Evolutionary conservation across 495 filamentous ascomycete species (phyloP), one percentile per base, ranked within the genome.

Genomic region (Opeltia flavorubescens): DNA sequence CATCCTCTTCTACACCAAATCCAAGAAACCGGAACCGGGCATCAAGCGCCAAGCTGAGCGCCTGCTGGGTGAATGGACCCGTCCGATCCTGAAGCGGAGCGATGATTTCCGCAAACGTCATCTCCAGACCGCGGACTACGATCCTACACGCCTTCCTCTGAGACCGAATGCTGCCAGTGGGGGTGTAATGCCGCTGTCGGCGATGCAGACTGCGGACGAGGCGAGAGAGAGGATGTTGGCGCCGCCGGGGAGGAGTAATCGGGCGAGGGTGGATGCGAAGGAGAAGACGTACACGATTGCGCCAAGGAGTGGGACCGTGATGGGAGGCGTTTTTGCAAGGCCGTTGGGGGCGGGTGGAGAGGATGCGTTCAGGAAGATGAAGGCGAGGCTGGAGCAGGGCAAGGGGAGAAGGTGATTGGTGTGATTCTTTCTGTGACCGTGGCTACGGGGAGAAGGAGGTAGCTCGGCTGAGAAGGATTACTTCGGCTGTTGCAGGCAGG

Each of bases 1-100:
- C 25, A 79, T 94, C 25, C 74, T 91, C 44, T 96, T 94, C 69
- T 99, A 99, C 66, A 95, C 86, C 30, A 87, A 89, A 64, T 89
- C 83, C 72, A 89, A 86, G 69, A 79, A 81, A 36, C 83, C 86
- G 5, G 82, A 95, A 64, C 65, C 76, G 5, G 70, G 70, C 44
- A 95, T 99, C 72, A 95, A 95, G 70, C 84, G 89, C 42, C 80
- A 83, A 59, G 93, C 93, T 1, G 88, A 96, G 68, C 77, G 82
- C 30, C 69, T 96, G 26, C 65, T 96, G 26, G 83, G 83, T 20
- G 93, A 96, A 61, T 99, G 93, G 93, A 94, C 86, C 38, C 76
- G 93, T 8, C 86, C 89, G n/a, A 93, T 95, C 47, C 72, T 99
- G 41, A 89, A 91, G 62, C 79, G 86, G 44, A 91, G 79, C 50